These are phyloP conservation scores for Pharnaceum exiguum DNA, from an alignment of 148 eudicot species.

Conservation along the genomic window DNA sequence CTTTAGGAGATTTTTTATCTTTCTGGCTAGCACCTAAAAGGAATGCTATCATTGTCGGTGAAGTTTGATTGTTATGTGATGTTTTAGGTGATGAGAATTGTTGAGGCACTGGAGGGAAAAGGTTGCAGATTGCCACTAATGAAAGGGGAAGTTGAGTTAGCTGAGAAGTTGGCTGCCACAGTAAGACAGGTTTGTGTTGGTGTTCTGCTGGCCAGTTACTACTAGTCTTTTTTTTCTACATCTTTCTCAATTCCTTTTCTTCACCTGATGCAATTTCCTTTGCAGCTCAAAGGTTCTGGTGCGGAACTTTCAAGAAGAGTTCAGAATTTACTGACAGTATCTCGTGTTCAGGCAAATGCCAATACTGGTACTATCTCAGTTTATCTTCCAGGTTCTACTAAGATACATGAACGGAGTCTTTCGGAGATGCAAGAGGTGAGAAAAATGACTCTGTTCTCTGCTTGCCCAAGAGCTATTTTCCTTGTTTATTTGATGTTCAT, in stretches of 20 bases:
- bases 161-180: constrained; percentile 77
- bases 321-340: constrained; percentile 77
- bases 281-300: constrained; percentile 94
- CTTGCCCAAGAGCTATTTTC: too few species aligned
- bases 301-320: constrained; percentile 96
- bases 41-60: background rate
- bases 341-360: constrained; percentile 75
- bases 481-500: too few species aligned
- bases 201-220: background rate
- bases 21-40: background rate
- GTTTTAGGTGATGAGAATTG: constrained; percentile 76
- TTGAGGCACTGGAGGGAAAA: constrained; percentile 90
- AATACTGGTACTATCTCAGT: constrained; percentile 56
- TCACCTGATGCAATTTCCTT: constrained; percentile 28
- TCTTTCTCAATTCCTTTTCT: constrained; percentile 6
- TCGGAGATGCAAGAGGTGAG: constrained; percentile 95
- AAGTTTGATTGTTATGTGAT: constrained; percentile 5
- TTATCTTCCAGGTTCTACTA: constrained; percentile 79
- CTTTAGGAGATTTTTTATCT: too few species aligned
- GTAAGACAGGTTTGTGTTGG: constrained; percentile 66
- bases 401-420: constrained; percentile 85
- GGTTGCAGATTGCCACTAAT: constrained; percentile 78
- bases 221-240: background rate
- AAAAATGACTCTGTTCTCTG: too few species aligned
- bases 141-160: constrained; percentile 94